Conservation (phyloP, 306 rosid genomes). For the Rubus parviflorus region DNA sequence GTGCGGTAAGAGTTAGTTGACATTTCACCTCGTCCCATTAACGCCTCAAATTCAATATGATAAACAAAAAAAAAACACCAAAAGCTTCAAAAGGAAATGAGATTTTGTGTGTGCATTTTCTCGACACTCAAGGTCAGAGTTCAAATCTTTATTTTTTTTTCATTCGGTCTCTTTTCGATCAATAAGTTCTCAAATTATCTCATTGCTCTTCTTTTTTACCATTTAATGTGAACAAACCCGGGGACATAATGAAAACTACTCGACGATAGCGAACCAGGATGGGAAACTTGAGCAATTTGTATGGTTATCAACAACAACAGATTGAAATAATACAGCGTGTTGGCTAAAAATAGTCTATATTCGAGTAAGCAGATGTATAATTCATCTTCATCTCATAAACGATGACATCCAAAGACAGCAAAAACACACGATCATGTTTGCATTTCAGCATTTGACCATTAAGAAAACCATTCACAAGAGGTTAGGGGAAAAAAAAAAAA, state of each 20-base stretch:
- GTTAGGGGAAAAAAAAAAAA: neutral
- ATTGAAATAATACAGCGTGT: neutral
- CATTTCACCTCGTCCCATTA: no score
- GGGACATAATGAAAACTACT: no score
- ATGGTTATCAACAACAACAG: neutral
- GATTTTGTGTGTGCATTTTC: no score
- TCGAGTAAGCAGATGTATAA: neutral
- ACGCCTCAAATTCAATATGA: no score
- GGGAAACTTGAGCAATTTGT: neutral
- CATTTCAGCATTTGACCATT: neutral
- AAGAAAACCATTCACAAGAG: neutral
- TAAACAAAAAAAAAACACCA: no score
- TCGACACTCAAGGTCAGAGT: neutral
- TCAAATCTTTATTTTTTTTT: neutral
- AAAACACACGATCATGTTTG: neutral
- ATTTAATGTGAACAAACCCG: no score
- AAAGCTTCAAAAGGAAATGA: no score
- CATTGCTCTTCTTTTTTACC: no score
- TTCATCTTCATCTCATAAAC: neutral
- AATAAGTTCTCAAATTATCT: no score
- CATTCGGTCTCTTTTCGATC: neutral
- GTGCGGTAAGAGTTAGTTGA: no score
- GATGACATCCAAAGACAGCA: constrained; percentile 1
- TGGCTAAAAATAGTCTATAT: neutral
- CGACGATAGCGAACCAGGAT: no score